Conservation (phyloP, 768 basidiomycete species). For the Mycena floridula region DNA sequence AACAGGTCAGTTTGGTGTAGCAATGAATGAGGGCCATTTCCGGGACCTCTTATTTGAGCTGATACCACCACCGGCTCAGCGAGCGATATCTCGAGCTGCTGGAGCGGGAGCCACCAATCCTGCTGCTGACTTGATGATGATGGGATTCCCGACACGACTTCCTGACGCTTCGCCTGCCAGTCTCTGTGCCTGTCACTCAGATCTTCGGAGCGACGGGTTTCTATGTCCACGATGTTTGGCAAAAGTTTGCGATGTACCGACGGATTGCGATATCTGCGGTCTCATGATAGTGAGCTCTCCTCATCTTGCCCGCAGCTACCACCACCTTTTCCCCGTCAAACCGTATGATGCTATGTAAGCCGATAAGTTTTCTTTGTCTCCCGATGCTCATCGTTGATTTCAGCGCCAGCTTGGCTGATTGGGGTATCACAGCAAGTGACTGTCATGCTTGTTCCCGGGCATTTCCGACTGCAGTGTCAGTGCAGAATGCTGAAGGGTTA, state of each 20-base stretch:
- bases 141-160: slow-evolving; percentile 95
- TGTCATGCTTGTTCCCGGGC: slow-evolving; percentile 80
- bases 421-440: slow-evolving; percentile 23
- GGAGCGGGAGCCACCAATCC: slow-evolving; percentile 46
- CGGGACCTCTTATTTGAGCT: slow-evolving; percentile 94
- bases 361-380: slow-evolving; percentile 1
- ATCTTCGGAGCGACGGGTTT: slow-evolving; percentile 89
- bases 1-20: slow-evolving; percentile 87
- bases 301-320: slow-evolving; percentile 93
- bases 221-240: slow-evolving; percentile 90
- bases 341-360: slow-evolving; percentile 78
- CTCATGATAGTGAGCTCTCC: slow-evolving; percentile 98
- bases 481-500: slow-evolving; percentile 53
- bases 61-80: slow-evolving; percentile 89
- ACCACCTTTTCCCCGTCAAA: slow-evolving; percentile 93
- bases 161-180: slow-evolving; percentile 78
- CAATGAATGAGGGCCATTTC: slow-evolving; percentile 95
- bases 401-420: slow-evolving; percentile 35
- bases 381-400: slow-evolving; percentile 2
- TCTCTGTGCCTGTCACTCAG: slow-evolving; percentile 90
- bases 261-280: slow-evolving; percentile 95
- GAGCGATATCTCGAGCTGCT: slow-evolving; percentile 38
- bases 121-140: slow-evolving; percentile 93
- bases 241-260: slow-evolving; percentile 96
- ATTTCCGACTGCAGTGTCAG: slow-evolving; percentile 46